Evolutionary conservation across 2,329 filamentous ascomycete genomes (phyloP).

Genomic region (Cadophora gregata): DNA sequence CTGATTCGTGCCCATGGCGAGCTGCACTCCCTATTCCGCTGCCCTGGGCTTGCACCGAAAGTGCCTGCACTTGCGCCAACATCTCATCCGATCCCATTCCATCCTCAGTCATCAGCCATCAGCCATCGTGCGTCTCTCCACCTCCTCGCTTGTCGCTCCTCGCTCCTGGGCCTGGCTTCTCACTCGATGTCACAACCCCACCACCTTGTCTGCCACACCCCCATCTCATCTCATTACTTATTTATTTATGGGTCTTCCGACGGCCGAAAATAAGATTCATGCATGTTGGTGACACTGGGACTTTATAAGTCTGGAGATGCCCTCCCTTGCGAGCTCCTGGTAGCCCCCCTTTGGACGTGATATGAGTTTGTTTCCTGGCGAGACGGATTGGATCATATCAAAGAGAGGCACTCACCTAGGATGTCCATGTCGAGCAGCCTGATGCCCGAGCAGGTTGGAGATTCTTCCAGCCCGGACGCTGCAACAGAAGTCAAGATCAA

Average conservation of each 20-base stretch:
- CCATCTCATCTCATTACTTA: slow-evolving; percentile 11
- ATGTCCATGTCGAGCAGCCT: slow-evolving; percentile 17
- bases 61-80: slow-evolving; percentile 1
- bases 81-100: not conserved
- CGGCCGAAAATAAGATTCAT: slow-evolving; percentile 15
- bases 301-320: slow-evolving; percentile 11
- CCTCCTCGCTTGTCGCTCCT: too few relatives aligned
- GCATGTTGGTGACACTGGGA: slow-evolving; percentile 3
- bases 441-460: slow-evolving; percentile 9
- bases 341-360: not conserved
- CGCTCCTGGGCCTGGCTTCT: too few relatives aligned
- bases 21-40: slow-evolving; percentile 7
- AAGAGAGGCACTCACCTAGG: not conserved
- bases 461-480: slow-evolving; percentile 8
- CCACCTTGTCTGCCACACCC: not conserved
- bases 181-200: slow-evolving; percentile 1
- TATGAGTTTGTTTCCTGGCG: slow-evolving; percentile 5
- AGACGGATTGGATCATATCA: slow-evolving; percentile 3
- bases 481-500: slow-evolving; percentile 29
- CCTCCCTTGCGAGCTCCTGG: not conserved
- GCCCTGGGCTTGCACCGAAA: slow-evolving; percentile 6
- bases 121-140: not conserved
- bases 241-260: slow-evolving; percentile 9
- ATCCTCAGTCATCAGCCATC: slow-evolving; percentile 12
- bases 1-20: slow-evolving; percentile 12